phyloP scores from a whole-genome alignment of 371 early-diverging fungal species.

The Vairimorpha necatrix region DNA sequence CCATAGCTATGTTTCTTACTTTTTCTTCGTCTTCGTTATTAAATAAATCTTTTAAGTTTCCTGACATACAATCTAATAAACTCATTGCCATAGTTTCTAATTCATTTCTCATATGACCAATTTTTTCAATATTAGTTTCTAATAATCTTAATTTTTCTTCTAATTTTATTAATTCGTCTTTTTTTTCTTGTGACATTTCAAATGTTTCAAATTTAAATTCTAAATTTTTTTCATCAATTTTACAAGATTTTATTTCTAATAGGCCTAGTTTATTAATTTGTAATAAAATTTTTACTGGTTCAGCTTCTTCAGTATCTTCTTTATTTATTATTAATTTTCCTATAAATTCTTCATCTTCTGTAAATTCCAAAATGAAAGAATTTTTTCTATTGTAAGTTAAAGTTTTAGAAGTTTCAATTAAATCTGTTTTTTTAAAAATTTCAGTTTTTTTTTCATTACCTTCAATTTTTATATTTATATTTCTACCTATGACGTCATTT shows the following conservation, averaged over 20 bases:
- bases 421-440: constrained; percentile 33
- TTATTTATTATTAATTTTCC: constrained; percentile 33
- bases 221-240: not conserved
- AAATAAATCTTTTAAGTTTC: constrained; percentile 17
- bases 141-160: constrained; percentile 27
- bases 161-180: constrained; percentile 7
- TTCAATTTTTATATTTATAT: constrained; percentile 20
- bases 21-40: constrained; percentile 10
- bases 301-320: constrained; percentile 29
- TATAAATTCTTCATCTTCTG: constrained; percentile 42
- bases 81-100: constrained; percentile 26
- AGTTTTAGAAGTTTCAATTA: constrained; percentile 2
- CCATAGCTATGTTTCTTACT: constrained; percentile 27
- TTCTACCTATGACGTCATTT: constrained; percentile 42
- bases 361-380: constrained; percentile 35
- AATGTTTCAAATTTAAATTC: constrained; percentile 18
- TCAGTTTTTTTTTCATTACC: constrained; percentile 1
- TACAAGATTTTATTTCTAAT: constrained; percentile 34
- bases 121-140: constrained; percentile 32
- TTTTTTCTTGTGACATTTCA: not conserved
- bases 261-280: constrained; percentile 34
- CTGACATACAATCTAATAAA: constrained; percentile 7
- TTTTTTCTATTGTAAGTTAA: constrained; percentile 42
- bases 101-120: constrained; percentile 45
- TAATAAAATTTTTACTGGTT: constrained; percentile 35